Base-by-base conservation (phyloP, 2,329 filamentous ascomycete genomes). In the Penicillium crustosum region DNA sequence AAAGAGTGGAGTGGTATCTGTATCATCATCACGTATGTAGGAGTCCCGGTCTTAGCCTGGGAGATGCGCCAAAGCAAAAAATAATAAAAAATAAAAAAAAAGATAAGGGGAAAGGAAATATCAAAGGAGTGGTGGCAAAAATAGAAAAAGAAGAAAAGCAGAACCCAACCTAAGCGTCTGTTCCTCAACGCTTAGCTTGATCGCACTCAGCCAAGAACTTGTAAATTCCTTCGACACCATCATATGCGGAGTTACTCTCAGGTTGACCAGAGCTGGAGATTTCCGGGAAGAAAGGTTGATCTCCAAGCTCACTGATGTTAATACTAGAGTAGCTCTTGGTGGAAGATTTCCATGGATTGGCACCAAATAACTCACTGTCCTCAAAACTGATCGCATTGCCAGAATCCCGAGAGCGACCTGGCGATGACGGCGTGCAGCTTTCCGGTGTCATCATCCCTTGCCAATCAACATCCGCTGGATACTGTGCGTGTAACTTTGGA, bases 171-270 rank as follows among this genome's bases (percentile, higher is more conserved):
- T 6, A 31, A 36, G 10, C 27, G 15, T 21, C 17, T 42, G 9
- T 33, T 23, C 19, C 19, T 61, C 48, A 60, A 62, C 58, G 72
- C 65, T 64, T 73, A 35, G 79, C 79, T 42, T 76, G 73, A 70
- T 88, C 85, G 65, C 86, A 87, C 62, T 87, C 82, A 64, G 86
- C 83, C 58, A 89, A 78, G 67, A 89, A 89, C 50, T 80, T 79
- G 66, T 87, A 86, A 35, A 89, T 88, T 3, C 86, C 86, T 67
- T 89, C 84, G 15, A 86, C 73, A 6, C 85, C 83, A 60, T 87
- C 85, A 61, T 86, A 87, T 51, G 83, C 83, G 13, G 86, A 77
- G 51, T 71, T 41, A 48, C 67, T 63, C 61, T 75, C 64, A 31
- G 65, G 64, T 19, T 66, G 43, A 36, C 70, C 68, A 23, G 69